Evolutionary conservation across 208 protist species (phyloP).

Genomic region (Vickermania ingenoplastis): DNA sequence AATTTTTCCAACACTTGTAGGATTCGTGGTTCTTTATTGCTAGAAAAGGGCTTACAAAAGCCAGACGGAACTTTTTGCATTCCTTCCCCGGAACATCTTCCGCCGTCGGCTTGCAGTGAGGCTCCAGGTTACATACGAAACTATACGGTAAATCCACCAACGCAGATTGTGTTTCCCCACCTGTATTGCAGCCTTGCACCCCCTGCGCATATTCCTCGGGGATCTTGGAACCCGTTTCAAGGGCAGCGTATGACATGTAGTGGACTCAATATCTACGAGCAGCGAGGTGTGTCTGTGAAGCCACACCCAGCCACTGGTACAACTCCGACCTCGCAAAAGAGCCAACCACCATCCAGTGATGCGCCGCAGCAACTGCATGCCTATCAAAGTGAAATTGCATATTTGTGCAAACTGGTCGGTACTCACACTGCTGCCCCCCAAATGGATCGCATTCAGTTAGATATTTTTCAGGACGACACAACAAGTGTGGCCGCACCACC

Average conservation of each 20-base stretch:
- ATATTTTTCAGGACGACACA: background rate
- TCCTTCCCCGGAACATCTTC: conserved; percentile 17
- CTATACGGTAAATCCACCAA: conserved; percentile 6
- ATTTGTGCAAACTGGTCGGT: background rate
- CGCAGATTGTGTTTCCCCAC: conserved; percentile 27
- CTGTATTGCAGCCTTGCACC: conserved; percentile 26
- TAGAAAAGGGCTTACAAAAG: conserved; percentile 67
- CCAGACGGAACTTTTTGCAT: conserved; percentile 60
- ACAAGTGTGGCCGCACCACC: background rate
- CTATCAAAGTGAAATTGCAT: background rate
- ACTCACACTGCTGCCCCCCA: background rate
- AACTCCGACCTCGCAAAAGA: background rate
- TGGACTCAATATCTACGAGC: conserved; percentile 57
- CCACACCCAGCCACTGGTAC: background rate
- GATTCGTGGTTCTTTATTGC: conserved; percentile 78
- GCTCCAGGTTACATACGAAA: conserved; percentile 47
- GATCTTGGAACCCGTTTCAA: conserved; percentile 27
- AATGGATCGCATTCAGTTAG: background rate
- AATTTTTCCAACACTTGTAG: conserved; percentile 62
- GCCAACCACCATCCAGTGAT: conserved; percentile 15
- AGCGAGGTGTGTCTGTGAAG: conserved; percentile 2
- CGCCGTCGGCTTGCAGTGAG: conserved; percentile 27
- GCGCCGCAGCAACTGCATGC: conserved; percentile 15
- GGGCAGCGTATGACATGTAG: conserved; percentile 29
- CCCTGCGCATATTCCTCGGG: conserved; percentile 19